These are phyloP conservation scores for Pichia sp. DNA, from an alignment of 1,139 yeast genomes.

Conservation along the genomic window DNA sequence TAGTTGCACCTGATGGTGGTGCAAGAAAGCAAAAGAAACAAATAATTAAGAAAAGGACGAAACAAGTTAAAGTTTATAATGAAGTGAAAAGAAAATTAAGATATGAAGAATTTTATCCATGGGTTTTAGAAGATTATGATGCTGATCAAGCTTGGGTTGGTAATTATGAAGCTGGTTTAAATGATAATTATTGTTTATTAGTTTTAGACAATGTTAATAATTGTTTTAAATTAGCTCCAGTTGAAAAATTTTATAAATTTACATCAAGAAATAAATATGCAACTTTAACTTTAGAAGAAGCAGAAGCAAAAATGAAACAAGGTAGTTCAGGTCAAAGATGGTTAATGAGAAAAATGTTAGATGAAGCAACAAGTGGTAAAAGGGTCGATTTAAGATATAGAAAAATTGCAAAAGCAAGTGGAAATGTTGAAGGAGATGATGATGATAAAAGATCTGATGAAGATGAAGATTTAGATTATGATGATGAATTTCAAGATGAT, in stretches of 20 bases:
- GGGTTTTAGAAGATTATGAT: constrained; percentile 97
- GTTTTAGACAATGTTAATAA: constrained; percentile 77
- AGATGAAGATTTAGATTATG: constrained; percentile 88
- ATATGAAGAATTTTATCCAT: constrained; percentile 94
- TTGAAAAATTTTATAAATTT: constrained; percentile 87
- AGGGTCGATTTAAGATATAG: constrained; percentile 44
- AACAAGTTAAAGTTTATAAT: constrained; percentile 74
- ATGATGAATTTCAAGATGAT: constrained; percentile 97
- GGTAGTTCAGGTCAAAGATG: constrained; percentile 83
- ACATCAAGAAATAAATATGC: constrained; percentile 93
- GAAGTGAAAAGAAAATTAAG: constrained; percentile 77
- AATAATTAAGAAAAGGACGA: constrained; percentile 70
- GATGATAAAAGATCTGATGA: constrained; percentile 59
- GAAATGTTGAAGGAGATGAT: constrained; percentile 47
- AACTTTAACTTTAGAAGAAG: constrained; percentile 90
- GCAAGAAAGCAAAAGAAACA: constrained; percentile 62
- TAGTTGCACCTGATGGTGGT: constrained; percentile 92
- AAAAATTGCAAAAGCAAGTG: too few relatives aligned
- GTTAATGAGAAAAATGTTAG: constrained; percentile 89
- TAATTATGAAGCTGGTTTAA: constrained; percentile 82
- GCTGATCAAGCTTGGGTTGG: constrained; percentile 95
- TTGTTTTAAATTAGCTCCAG: constrained; percentile 82
- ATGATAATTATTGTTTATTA: constrained; percentile 79
- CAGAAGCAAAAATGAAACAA: constrained; percentile 84
- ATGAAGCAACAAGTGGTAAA: constrained; percentile 40